Evolutionary conservation across 2,329 filamentous ascomycete species (phyloP).

Genomic region (Ceratocystis destructans): DNA sequence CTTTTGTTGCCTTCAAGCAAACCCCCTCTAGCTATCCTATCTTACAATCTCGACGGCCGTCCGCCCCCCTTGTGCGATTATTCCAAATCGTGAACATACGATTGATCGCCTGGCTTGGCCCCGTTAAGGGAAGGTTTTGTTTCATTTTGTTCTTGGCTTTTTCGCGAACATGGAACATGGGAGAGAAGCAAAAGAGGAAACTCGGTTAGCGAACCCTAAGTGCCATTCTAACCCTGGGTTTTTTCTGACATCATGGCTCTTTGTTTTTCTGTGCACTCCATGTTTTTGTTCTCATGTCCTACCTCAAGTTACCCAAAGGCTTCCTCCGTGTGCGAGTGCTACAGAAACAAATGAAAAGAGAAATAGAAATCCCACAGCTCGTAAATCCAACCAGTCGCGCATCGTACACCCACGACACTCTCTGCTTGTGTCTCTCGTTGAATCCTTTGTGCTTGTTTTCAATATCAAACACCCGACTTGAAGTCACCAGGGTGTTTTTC

Average conservation of each 20-base stretch:
- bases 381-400: neutral
- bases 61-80: neutral
- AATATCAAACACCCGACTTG: no score
- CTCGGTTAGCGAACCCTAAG: neutral
- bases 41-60: neutral
- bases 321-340: neutral
- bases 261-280: no score
- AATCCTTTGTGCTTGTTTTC: no score
- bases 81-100: neutral
- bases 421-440: neutral
- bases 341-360: neutral
- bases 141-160: slow-evolving; percentile 7
- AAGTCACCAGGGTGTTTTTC: no score
- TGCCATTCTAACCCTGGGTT: fast-evolving
- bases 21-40: neutral
- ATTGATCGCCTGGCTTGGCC: neutral
- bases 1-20: no score
- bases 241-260: no score
- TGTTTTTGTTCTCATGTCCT: neutral
- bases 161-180: slow-evolving; percentile 5
- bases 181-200: neutral
- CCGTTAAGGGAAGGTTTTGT: neutral
- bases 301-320: neutral
- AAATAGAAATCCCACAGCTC: neutral
- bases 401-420: no score